phyloP scores from a whole-genome alignment of 1,139 yeast species.

The Hansenula lynferdii region DNA sequence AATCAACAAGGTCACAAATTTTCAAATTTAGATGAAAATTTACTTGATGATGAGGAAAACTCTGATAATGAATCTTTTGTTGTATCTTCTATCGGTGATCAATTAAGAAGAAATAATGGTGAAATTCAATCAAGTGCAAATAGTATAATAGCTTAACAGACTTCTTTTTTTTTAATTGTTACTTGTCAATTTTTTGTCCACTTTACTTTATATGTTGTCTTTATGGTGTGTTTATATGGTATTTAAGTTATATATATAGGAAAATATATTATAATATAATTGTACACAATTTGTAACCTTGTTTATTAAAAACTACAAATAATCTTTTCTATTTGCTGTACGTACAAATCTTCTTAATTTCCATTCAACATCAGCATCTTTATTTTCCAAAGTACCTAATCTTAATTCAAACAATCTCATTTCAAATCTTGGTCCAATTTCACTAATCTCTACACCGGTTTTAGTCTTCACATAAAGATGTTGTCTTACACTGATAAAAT shows the following conservation, averaged over 20 bases:
- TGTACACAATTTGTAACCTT: background rate
- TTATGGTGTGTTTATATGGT: background rate
- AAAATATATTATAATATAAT: background rate
- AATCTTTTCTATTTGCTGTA: constrained; percentile 93
- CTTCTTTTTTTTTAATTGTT: background rate
- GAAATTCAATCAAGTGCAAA: constrained; percentile 26
- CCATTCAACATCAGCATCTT: constrained; percentile 99
- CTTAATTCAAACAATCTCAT: constrained; percentile 87
- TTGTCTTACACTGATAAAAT: constrained; percentile 89
- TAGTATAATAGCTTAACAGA: constrained; percentile 7
- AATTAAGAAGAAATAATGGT: constrained; percentile 33
- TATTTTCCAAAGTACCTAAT: constrained; percentile 88
- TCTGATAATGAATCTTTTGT: background rate
- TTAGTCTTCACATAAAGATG: constrained; percentile 89
- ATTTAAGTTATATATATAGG: background rate
- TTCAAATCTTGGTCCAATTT: constrained; percentile 97
- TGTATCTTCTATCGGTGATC: constrained; percentile 26
- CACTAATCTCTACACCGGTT: constrained; percentile 89
- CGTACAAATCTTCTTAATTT: constrained; percentile 86
- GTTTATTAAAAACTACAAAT: constrained; percentile 41
- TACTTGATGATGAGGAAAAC: background rate
- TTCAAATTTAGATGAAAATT: background rate
- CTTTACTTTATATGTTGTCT: background rate
- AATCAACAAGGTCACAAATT: background rate
- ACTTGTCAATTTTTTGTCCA: background rate